A percentile compares a stretch with the other conserved stretches of the same genome.
These are phyloP conservation scores for Glebionis coronaria DNA, from an alignment of 129 eudicot genomes.

Conservation along the genomic window DNA sequence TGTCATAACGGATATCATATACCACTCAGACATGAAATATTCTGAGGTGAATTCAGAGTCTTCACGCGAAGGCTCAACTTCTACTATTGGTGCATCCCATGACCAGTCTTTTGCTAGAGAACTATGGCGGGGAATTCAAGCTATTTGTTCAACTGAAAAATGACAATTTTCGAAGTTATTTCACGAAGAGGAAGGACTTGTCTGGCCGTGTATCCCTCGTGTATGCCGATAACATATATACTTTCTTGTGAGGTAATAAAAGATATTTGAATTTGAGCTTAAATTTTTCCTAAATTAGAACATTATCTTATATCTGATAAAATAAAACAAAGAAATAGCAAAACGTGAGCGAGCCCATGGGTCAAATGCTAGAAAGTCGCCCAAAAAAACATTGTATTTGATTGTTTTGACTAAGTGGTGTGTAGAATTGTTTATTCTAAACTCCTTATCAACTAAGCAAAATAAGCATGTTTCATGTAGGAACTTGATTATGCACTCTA, in stretches of 20 bases:
- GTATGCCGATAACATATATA: slow-evolving; percentile 48
- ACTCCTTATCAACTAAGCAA: too few relatives aligned
- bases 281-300: background rate
- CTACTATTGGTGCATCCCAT: slow-evolving; percentile 32
- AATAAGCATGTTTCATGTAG: too few relatives aligned
- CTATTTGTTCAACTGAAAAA: slow-evolving; percentile 47
- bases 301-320: background rate
- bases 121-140: slow-evolving; percentile 72
- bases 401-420: too few relatives aligned
- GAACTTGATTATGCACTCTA: too few relatives aligned
- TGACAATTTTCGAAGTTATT: slow-evolving; percentile 42
- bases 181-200: slow-evolving; percentile 46
- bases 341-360: too few relatives aligned
- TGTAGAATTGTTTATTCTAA: too few relatives aligned
- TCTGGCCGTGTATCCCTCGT: slow-evolving; percentile 65
- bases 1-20: too few relatives aligned
- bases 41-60: slow-evolving; percentile 33
- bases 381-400: too few relatives aligned
- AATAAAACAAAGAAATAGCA: too few relatives aligned
- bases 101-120: slow-evolving; percentile 64
- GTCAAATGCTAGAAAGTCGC: too few relatives aligned
- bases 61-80: slow-evolving; percentile 34
- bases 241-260: slow-evolving; percentile 74
- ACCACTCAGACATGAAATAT: too few relatives aligned
- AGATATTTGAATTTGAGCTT: background rate